phyloP scores from a whole-genome alignment of 139 green algal species.

The Gonium pectorale region DNA sequence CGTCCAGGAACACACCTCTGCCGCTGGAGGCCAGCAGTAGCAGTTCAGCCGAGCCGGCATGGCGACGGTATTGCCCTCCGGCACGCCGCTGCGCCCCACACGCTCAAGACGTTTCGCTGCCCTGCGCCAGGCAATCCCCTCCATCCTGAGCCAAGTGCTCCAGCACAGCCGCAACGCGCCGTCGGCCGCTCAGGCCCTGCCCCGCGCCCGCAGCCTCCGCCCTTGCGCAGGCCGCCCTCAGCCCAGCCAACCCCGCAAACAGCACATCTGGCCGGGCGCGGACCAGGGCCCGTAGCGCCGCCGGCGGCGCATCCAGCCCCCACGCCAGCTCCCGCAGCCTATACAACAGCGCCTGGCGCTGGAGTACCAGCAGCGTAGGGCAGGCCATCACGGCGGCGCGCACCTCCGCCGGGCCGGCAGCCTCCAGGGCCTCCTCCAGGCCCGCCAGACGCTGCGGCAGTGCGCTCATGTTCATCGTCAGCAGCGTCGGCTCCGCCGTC shows the following conservation, averaged over 20 bases:
- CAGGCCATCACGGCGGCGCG: neutral
- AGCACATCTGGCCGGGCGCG: neutral
- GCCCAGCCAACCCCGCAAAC: neutral
- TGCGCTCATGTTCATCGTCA: neutral
- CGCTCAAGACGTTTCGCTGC: too few species aligned
- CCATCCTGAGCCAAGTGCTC: neutral
- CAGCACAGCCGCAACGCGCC: neutral
- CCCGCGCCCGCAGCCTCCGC: neutral
- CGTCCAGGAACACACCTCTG: too few species aligned
- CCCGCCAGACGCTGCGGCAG: neutral
- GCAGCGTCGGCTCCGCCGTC: conserved; percentile 19
- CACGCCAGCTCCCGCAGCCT: conserved; percentile 27
- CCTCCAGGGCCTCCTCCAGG: conserved; percentile 1
- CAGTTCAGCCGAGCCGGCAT: too few species aligned
- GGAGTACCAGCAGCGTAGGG: conserved; percentile 9
- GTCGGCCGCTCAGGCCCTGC: neutral
- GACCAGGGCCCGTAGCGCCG: neutral
- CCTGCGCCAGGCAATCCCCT: too few species aligned
- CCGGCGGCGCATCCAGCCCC: neutral
- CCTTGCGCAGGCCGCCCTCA: neutral
- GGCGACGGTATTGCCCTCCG: too few species aligned
- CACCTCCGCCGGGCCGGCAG: neutral
- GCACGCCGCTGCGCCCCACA: too few species aligned
- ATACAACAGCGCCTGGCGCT: neutral
- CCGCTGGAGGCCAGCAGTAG: too few species aligned